These are phyloP conservation scores for Saturnispora silvae DNA, from an alignment of 805 yeast genomes.

Conservation along the genomic window DNA sequence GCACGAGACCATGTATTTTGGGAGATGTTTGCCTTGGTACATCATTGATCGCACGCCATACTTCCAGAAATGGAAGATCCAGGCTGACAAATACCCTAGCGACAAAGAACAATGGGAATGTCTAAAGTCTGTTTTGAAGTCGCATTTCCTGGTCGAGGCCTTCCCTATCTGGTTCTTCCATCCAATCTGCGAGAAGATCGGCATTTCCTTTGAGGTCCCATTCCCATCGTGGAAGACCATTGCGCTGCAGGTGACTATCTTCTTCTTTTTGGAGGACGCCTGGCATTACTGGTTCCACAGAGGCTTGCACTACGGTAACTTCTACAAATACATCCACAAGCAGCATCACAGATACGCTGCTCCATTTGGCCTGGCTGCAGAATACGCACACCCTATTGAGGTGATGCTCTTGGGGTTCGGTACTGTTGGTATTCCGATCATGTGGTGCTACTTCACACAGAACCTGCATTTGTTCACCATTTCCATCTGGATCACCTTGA, in stretches of 20 bases:
- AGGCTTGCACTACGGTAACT: slow-evolving; percentile 74
- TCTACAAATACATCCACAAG: slow-evolving; percentile 90
- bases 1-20: slow-evolving; percentile 87
- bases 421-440: slow-evolving; percentile 89
- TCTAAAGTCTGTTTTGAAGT: slow-evolving; percentile 67
- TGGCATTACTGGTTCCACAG: slow-evolving; percentile 98
- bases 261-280: slow-evolving; percentile 81
- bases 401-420: slow-evolving; percentile 88
- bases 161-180: slow-evolving; percentile 97
- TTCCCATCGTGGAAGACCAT: slow-evolving; percentile 62
- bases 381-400: slow-evolving; percentile 94
- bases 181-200: slow-evolving; percentile 74
- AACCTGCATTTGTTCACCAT: slow-evolving; percentile 84
- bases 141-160: slow-evolving; percentile 90
- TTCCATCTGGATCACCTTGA: slow-evolving; percentile 73
- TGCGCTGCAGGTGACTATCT: slow-evolving; percentile 55
- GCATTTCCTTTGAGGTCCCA: slow-evolving; percentile 71
- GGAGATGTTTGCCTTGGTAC: slow-evolving; percentile 88
- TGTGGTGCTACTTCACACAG: slow-evolving; percentile 67
- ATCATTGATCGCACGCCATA: slow-evolving; percentile 77
- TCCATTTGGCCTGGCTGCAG: slow-evolving; percentile 95
- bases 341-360: slow-evolving; percentile 98
- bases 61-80: slow-evolving; percentile 81
- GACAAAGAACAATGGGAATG: slow-evolving; percentile 89
- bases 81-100: slow-evolving; percentile 73